A percentile compares a stretch with the other conserved stretches of the same genome.
Conservation (phyloP, 1,284 basidiomycete species). For the Ceratobasidium sp. region DNA sequence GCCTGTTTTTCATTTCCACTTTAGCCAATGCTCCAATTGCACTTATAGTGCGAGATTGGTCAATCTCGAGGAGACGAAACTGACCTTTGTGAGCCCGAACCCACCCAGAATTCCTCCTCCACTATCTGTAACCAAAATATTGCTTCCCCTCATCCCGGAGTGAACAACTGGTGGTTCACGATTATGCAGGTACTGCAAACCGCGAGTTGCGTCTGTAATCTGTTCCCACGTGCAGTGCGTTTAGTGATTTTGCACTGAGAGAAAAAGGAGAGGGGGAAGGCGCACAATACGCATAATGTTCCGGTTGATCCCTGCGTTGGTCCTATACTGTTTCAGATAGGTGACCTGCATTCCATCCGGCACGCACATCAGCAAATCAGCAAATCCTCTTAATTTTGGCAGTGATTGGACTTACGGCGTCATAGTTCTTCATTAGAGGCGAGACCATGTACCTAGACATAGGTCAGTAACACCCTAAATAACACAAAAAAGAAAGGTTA, state of each 20-base stretch:
- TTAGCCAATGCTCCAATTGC: not conserved
- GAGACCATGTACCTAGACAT: slow-evolving; percentile 4
- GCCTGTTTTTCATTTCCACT: not conserved
- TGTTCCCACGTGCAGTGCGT: not conserved
- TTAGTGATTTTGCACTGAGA: not conserved
- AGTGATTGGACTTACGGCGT: slow-evolving; percentile 17
- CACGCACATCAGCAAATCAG: no score
- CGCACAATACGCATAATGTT: slow-evolving; percentile 22
- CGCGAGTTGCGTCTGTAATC: slow-evolving; percentile 10
- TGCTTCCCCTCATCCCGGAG: slow-evolving; percentile 18
- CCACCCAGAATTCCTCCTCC: slow-evolving; percentile 23
- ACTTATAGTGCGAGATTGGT: not conserved
- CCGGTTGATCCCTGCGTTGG: slow-evolving; percentile 4
- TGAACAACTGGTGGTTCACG: slow-evolving; percentile 26
- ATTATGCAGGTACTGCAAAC: slow-evolving; percentile 23
- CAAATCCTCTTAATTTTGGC: no score
- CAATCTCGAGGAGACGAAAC: not conserved
- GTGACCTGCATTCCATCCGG: slow-evolving; percentile 23
- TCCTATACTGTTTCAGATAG: slow-evolving; percentile 15
- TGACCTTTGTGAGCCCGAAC: slow-evolving; percentile 28
- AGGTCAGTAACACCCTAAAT: not conserved
- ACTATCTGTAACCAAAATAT: slow-evolving; percentile 22
- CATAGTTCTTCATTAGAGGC: slow-evolving; percentile 17
- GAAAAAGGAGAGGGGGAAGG: not conserved
- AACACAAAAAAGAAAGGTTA: not conserved